Conservation (phyloP, 768 basidiomycete species). For the Hericium coralloides region DNA sequence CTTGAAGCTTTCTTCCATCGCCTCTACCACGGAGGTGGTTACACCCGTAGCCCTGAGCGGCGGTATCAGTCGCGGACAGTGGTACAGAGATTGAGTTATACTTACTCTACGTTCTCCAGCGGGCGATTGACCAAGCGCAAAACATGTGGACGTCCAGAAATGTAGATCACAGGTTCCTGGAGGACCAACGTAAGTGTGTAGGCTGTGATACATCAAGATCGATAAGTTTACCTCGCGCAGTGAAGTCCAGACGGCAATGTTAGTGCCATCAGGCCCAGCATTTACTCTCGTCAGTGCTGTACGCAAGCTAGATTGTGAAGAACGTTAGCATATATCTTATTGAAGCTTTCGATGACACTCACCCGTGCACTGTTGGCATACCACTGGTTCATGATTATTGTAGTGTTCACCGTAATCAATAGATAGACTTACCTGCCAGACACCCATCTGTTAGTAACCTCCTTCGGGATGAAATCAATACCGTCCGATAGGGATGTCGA, state of each 20-base stretch:
- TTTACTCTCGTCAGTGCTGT: constrained; percentile 71
- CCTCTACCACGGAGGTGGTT: constrained; percentile 81
- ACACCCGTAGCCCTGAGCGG: constrained; percentile 79
- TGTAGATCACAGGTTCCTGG: constrained; percentile 89
- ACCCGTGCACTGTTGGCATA: constrained; percentile 94
- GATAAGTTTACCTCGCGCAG: constrained; percentile 62
- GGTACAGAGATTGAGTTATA: not conserved
- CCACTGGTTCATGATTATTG: constrained; percentile 39
- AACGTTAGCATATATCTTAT: too few species aligned
- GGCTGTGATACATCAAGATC: constrained; percentile 1
- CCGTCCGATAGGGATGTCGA: constrained; percentile 23
- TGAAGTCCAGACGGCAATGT: constrained; percentile 89
- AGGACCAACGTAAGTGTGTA: not conserved
- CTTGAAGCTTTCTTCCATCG: constrained; percentile 85
- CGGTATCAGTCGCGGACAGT: not conserved
- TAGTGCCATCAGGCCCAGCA: constrained; percentile 69
- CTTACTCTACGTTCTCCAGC: constrained; percentile 90
- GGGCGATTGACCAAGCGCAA: constrained; percentile 82
- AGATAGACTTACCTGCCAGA: constrained; percentile 53
- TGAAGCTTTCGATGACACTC: constrained; percentile 10
- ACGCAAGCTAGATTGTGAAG: constrained; percentile 44
- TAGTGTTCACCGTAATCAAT: not conserved
- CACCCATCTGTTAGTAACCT: constrained; percentile 45
- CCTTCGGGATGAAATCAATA: constrained; percentile 30
- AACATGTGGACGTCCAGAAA: constrained; percentile 83